Evolutionary conservation across 768 basidiomycete genomes (phyloP).

Genomic region (Lactifluus subvellereus): DNA sequence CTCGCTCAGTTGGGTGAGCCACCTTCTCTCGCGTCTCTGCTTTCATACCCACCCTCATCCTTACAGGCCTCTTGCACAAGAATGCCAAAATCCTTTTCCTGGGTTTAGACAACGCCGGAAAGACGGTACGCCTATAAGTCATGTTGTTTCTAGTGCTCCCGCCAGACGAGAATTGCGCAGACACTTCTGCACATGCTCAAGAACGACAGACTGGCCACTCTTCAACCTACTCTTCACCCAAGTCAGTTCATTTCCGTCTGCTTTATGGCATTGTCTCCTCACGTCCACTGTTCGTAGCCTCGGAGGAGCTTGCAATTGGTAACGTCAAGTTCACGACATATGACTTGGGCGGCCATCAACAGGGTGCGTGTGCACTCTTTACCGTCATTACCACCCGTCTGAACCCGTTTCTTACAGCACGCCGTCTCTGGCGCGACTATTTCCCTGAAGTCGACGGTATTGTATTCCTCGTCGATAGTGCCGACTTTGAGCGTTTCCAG

Average conservation of each 20-base stretch:
- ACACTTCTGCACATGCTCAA: conserved; percentile 98
- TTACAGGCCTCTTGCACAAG: conserved; percentile 83
- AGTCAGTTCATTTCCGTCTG: conserved; percentile 49
- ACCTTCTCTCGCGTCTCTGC: neutral
- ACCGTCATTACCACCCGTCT: neutral
- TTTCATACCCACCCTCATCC: conserved; percentile 1
- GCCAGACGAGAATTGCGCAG: conserved; percentile 35
- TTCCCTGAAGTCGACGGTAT: conserved; percentile 99
- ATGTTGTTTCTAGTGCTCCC: neutral
- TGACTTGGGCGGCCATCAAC: conserved; percentile 96
- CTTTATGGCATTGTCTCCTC: conserved; percentile 11
- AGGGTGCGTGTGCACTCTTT: conserved; percentile 49
- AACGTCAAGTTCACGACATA: conserved; percentile 99
- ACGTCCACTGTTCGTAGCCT: conserved; percentile 49
- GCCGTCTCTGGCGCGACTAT: conserved; percentile 98
- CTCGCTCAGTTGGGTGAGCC: conserved; percentile 83
- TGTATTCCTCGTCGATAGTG: conserved; percentile 95
- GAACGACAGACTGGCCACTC: conserved; percentile 94
- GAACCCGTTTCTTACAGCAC: conserved; percentile 44
- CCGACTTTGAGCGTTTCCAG: conserved; percentile 92
- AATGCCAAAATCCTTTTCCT: conserved; percentile 99
- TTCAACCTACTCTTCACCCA: conserved; percentile 97
- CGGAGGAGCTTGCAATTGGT: conserved; percentile 97
- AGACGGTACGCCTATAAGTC: conserved; percentile 62
- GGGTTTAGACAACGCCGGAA: conserved; percentile 97